Conservation (phyloP, 768 basidiomycete species). For the Mycena albidolilacea region DNA sequence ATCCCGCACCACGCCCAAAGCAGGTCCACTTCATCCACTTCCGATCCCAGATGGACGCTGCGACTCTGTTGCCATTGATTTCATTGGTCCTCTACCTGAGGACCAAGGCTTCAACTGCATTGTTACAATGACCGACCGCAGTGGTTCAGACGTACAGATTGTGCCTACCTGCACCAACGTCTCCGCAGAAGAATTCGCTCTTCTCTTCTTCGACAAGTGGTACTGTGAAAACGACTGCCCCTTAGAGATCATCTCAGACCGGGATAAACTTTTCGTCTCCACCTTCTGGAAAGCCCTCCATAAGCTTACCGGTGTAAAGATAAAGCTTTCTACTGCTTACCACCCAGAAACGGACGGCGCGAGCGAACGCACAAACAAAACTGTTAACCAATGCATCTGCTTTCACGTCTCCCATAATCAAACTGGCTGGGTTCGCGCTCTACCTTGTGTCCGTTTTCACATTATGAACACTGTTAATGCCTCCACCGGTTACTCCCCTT, state of each 20-base stretch:
- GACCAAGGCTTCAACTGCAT: slow-evolving; percentile 50
- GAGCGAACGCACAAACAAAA: slow-evolving; percentile 47
- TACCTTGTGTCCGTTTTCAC: slow-evolving; percentile 46
- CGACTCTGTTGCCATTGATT: slow-evolving; percentile 50
- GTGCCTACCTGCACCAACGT: slow-evolving; percentile 32
- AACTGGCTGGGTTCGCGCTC: slow-evolving; percentile 45
- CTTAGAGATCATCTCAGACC: slow-evolving; percentile 47
- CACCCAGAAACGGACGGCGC: slow-evolving; percentile 54
- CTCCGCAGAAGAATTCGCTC: slow-evolving; percentile 44
- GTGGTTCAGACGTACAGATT: slow-evolving; percentile 36
- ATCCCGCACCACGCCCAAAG: slow-evolving; percentile 36
- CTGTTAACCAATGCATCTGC: slow-evolving; percentile 40
- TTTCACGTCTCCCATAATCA: slow-evolving; percentile 45
- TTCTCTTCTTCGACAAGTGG: slow-evolving; percentile 46
- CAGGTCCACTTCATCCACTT: slow-evolving; percentile 49
- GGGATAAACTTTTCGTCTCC: slow-evolving; percentile 51
- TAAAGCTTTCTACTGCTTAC: slow-evolving; percentile 49
- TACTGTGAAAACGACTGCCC: slow-evolving; percentile 53
- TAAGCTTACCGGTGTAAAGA: slow-evolving; percentile 39
- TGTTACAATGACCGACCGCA: slow-evolving; percentile 38
- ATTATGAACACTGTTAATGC: slow-evolving; percentile 51
- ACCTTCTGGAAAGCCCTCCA: slow-evolving; percentile 46
- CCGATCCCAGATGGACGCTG: slow-evolving; percentile 49
- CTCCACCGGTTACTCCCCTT: slow-evolving; percentile 47
- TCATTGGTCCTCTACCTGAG: slow-evolving; percentile 52